These are phyloP conservation scores for Solanum commersonii DNA, from an alignment of 257 asterid species.

Conservation along the genomic window DNA sequence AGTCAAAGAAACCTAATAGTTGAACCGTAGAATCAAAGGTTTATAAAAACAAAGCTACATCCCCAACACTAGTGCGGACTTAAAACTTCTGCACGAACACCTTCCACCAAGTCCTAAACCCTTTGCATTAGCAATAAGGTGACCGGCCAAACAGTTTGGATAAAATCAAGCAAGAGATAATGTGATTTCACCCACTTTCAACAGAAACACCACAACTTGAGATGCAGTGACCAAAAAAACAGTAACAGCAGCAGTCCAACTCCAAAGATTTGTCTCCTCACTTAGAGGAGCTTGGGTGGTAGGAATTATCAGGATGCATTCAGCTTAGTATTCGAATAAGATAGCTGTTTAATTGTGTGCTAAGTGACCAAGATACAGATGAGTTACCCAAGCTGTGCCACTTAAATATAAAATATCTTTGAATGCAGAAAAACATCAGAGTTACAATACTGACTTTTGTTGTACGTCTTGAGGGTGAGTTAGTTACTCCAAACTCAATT, in stretches of 20 bases:
- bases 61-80: background rate
- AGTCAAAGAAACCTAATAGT: background rate
- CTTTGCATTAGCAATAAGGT: background rate
- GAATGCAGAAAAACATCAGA: background rate
- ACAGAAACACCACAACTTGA: background rate
- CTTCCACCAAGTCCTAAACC: background rate
- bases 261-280: background rate
- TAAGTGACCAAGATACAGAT: background rate
- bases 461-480: background rate
- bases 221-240: background rate
- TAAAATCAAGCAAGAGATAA: background rate
- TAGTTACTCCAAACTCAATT: background rate
- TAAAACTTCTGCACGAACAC: background rate
- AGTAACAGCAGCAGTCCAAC: background rate
- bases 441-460: background rate
- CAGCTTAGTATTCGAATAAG: background rate
- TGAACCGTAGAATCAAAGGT: background rate
- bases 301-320: background rate
- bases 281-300: background rate
- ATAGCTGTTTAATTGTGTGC: background rate
- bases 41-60: background rate
- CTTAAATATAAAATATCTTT: background rate
- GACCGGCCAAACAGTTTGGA: background rate
- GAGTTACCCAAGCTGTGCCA: background rate
- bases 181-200: background rate